phyloP scores from a whole-genome alignment of 2,329 filamentous ascomycete species.

The Kalmusia sp. region DNA sequence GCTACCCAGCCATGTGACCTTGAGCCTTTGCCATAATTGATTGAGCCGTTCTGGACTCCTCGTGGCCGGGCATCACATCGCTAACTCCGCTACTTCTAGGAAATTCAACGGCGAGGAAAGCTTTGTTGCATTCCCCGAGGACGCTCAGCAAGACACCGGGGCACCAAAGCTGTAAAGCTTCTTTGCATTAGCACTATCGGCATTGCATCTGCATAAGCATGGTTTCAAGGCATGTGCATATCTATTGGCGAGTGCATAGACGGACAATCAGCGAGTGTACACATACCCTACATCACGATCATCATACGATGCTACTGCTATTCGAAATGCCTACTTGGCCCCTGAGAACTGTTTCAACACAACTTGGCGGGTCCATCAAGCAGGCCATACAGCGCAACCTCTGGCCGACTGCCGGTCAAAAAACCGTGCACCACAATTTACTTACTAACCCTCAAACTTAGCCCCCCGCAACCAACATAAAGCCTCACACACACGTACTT shows the following conservation, averaged over 20 bases:
- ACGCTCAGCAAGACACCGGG: constrained; percentile 19
- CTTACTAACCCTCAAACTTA: neutral
- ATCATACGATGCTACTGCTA: too few species aligned
- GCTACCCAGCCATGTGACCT: neutral
- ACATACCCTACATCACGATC: neutral
- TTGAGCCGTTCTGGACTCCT: neutral
- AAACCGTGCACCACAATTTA: neutral
- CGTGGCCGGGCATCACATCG: neutral
- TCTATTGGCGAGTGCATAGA: neutral
- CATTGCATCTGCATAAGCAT: neutral
- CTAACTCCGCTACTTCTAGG: constrained; percentile 22
- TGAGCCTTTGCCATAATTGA: neutral
- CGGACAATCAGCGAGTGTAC: neutral
- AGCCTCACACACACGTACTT: neutral
- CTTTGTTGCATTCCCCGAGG: constrained; percentile 38
- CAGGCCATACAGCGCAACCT: neutral
- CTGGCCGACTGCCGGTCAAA: constrained; percentile 1
- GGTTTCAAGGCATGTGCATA: neutral
- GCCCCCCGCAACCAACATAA: neutral
- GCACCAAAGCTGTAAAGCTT: constrained; percentile 32
- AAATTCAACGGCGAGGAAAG: constrained; percentile 47
- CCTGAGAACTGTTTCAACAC: too few species aligned
- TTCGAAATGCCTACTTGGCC: too few species aligned
- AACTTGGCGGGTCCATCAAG: neutral
- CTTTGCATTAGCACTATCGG: neutral